Percentiles rank a stretch among this genome's conserved stretches.
phyloP scores from a whole-genome alignment of 176 grass and related monocot genomes.

The Triticum timopheevii region DNA sequence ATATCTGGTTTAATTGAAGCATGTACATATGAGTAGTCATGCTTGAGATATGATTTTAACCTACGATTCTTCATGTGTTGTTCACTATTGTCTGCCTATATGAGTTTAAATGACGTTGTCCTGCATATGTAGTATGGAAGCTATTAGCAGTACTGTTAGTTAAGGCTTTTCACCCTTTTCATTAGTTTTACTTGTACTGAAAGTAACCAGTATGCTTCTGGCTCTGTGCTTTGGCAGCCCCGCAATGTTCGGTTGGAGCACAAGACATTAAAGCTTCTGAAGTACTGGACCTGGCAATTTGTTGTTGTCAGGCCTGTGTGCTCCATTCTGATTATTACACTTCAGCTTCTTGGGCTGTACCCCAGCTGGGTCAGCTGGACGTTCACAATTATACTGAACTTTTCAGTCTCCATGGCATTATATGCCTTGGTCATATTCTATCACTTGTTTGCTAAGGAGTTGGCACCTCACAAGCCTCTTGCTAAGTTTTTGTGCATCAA shows the following conservation, averaged over 20 bases:
- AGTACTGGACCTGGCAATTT: conserved; percentile 99
- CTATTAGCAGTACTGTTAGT: not conserved
- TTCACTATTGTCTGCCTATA: not conserved
- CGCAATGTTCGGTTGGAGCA: conserved; percentile 75
- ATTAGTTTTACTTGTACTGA: conserved; percentile 15
- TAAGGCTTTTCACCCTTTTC: not conserved
- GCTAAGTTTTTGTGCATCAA: conserved; percentile 96
- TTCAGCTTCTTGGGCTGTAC: conserved; percentile 92
- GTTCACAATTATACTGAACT: conserved; percentile 85
- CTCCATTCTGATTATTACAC: conserved; percentile 74
- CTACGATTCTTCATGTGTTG: not conserved
- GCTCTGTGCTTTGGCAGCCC: conserved; percentile 49
- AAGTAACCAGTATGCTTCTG: conserved; percentile 19
- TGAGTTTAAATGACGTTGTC: not conserved
- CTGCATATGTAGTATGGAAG: not conserved
- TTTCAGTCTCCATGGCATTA: conserved; percentile 93
- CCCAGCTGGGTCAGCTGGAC: conserved; percentile 86
- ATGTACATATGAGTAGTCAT: conserved; percentile 6
- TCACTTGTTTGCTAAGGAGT: conserved; percentile 94
- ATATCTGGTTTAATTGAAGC: not conserved
- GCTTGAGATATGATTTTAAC: conserved; percentile 2
- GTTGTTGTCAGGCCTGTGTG: conserved; percentile 85
- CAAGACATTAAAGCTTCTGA: conserved; percentile 84
- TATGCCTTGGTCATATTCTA: conserved; percentile 93
- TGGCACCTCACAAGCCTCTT: conserved; percentile 93